Conservation (phyloP, 2,329 filamentous ascomycete species). For the Talaromyces amestolkiae region DNA sequence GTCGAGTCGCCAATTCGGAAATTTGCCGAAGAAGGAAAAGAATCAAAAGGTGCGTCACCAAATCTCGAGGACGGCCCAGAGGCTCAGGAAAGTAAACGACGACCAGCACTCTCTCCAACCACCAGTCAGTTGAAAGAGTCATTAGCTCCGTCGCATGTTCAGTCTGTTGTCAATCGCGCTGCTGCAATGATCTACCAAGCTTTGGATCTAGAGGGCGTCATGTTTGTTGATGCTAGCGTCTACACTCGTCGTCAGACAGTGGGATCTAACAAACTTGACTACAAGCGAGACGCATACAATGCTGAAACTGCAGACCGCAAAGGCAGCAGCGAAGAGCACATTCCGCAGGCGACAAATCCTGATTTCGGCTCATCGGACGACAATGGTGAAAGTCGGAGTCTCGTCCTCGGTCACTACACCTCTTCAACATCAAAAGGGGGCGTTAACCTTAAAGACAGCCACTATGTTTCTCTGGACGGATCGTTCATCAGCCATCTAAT, state of each 20-base stretch:
- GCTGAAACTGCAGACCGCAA: background rate
- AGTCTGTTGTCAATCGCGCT: constrained; percentile 44
- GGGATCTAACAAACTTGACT: background rate
- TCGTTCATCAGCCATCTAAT: constrained; percentile 24
- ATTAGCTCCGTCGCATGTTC: constrained; percentile 15
- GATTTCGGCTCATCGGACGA: background rate
- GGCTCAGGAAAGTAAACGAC: background rate
- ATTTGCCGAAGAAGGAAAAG: background rate
- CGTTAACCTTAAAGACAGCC: background rate
- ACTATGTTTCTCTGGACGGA: constrained; percentile 23
- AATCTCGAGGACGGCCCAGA: background rate
- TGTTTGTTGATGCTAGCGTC: constrained; percentile 30
- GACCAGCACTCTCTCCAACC: background rate
- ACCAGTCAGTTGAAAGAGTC: background rate
- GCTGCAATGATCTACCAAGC: constrained; percentile 46
- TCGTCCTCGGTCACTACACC: background rate
- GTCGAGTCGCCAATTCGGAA: background rate
- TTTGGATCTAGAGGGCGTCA: constrained; percentile 41
- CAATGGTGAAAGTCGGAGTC: background rate
- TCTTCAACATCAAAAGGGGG: background rate
- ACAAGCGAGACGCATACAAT: background rate
- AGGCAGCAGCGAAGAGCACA: background rate
- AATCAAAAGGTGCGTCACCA: background rate
- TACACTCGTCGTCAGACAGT: background rate
- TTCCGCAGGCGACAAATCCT: background rate